A percentile compares a stretch with the other conserved stretches of the same genome.
Evolutionary conservation across 306 rosid genomes (phyloP).

Genomic region (Quercus gilva): DNA sequence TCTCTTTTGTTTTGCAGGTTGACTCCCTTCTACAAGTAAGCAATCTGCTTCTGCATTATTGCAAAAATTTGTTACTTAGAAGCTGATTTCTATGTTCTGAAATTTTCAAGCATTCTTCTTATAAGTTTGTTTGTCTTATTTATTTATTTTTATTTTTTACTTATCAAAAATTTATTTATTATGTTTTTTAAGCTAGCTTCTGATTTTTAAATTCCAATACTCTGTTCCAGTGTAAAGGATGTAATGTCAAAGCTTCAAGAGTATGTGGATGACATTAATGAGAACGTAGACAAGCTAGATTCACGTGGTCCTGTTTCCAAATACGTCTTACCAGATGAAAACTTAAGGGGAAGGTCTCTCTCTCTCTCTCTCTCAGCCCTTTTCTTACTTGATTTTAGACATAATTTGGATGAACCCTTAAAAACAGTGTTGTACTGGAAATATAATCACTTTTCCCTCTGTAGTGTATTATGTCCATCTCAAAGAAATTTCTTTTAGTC

Average conservation of each 20-base stretch:
- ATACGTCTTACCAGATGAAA: slow-evolving; percentile 72
- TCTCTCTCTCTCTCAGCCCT: background rate
- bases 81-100: slow-evolving; percentile 12
- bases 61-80: slow-evolving; percentile 20
- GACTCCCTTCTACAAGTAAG: slow-evolving; percentile 96
- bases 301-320: slow-evolving; percentile 86
- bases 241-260: slow-evolving; percentile 61
- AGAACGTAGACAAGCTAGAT: slow-evolving; percentile 61
- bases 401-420: background rate
- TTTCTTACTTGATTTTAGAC: slow-evolving; percentile 9
- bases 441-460: background rate
- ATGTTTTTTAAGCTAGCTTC: background rate
- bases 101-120: background rate
- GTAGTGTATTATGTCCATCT: background rate
- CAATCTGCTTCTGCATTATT: slow-evolving; percentile 19
- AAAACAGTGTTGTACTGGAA: slow-evolving; percentile 2
- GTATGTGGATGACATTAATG: slow-evolving; percentile 74
- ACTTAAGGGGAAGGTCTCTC: slow-evolving; percentile 79
- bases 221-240: slow-evolving; percentile 63
- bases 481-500: background rate
- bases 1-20: slow-evolving; percentile 51
- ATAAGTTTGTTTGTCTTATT: background rate
- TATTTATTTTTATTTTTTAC: too few relatives aligned
- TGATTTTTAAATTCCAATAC: slow-evolving; percentile 9
- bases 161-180: background rate